Conservation (phyloP, 2,329 filamentous ascomycete genomes). For the Fusarium heterosporum region DNA sequence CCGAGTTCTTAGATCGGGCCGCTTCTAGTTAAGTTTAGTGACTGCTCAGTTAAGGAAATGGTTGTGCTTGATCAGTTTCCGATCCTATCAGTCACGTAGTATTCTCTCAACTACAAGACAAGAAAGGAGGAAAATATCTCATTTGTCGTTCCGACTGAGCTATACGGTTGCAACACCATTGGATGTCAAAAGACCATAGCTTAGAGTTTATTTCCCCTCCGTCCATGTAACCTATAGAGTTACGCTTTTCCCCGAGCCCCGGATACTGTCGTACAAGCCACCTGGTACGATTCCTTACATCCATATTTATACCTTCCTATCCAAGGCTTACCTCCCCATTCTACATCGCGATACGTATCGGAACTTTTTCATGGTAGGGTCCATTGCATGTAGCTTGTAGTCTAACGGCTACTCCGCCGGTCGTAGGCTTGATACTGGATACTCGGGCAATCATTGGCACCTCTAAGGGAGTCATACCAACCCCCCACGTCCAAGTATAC, state of each 20-base stretch:
- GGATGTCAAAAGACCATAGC: slow-evolving; percentile 7
- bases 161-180: neutral
- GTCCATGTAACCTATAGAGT: slow-evolving; percentile 21
- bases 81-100: slow-evolving; percentile 3
- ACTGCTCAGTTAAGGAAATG: neutral
- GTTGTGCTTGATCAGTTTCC: slow-evolving; percentile 13
- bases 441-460: slow-evolving; percentile 21
- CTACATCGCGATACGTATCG: neutral
- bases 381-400: neutral
- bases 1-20: slow-evolving; percentile 35
- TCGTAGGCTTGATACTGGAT: neutral
- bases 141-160: slow-evolving; percentile 19
- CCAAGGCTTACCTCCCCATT: slow-evolving; percentile 22
- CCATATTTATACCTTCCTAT: slow-evolving; percentile 14
- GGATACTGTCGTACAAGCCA: slow-evolving; percentile 16
- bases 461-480: slow-evolving; percentile 2
- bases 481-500: slow-evolving; percentile 17
- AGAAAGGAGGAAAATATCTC: slow-evolving; percentile 28
- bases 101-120: slow-evolving; percentile 3
- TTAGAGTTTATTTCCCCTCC: slow-evolving; percentile 32
- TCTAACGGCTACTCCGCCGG: slow-evolving; percentile 9
- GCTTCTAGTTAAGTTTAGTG: slow-evolving; percentile 28
- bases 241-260: slow-evolving; percentile 28
- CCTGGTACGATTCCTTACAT: slow-evolving; percentile 28
- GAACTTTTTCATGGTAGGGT: neutral